Evolutionary conservation across 2,329 filamentous ascomycete species (phyloP), one percentile per base, ranked within the genome.

Genomic region (Pestalotiopsis sp.): DNA sequence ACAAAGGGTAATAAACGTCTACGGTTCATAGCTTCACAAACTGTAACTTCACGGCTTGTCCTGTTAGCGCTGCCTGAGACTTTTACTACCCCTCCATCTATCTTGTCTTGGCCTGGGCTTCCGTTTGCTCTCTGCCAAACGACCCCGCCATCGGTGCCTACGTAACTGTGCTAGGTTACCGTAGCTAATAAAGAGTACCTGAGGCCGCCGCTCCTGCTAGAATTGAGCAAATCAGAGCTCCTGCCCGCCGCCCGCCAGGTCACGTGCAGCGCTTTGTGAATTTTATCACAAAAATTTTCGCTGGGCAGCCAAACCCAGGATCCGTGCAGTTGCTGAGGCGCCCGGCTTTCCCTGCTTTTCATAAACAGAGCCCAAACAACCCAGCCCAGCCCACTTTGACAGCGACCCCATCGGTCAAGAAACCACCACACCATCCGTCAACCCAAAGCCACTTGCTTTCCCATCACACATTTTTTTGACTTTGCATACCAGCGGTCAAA

Each of bases 371-470:
- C 40, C 40, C 40, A 48, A 52, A 52, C 44, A 52, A 52, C 17
- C 20, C 44, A 52, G 44, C 44, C 44, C 44, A 52, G 44, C 64
- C 64, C 55, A 59, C 64, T 48, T 59, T 58, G 52, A 44, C 17
- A 58, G 64, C 52, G 52, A 66, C 35, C 64, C 44, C 64, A 26
- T 66, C 55, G 64, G 64, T 66, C 64, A 66, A 66, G 55, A 48
- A 55, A 56, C 63, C 40, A 65, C 63, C 63, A 65, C 63, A 64
- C 35, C 24, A 14, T 44, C 57, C 64, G 64, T 66, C 38, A n/a
- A 65, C 44, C 52, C 39, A 55, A 55, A 56, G 48, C 26, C 62
- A 30, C 62, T 39, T 61, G 35, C 40, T 52, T 22, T 7, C 62
- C 40, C 62, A 65, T 55, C 62, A 38, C 62, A 55, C 62, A 35